phyloP scores from a whole-genome alignment of 495 filamentous ascomycete genomes.

The Tuber umbilicatum region DNA sequence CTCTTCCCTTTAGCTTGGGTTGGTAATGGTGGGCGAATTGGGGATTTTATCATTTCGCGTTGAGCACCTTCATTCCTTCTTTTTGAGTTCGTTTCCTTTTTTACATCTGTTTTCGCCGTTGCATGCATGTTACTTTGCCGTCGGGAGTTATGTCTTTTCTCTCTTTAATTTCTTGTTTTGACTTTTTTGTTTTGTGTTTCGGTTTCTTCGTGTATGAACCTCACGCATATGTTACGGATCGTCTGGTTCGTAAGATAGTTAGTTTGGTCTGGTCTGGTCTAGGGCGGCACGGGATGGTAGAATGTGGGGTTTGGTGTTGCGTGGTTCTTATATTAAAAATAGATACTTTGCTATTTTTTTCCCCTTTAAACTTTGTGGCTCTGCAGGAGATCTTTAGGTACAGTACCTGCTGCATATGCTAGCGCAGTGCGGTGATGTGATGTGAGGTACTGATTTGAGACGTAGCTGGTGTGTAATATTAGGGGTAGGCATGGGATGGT shows the following conservation, averaged over 20 bases:
- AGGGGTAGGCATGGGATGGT: neutral
- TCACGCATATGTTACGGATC: neutral
- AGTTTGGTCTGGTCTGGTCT: neutral
- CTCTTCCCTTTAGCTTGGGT: neutral
- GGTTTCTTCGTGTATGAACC: neutral
- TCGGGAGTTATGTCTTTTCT: neutral
- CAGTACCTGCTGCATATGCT: neutral
- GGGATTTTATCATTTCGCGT: neutral
- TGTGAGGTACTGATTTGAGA: neutral
- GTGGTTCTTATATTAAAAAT: slow-evolving; percentile 5
- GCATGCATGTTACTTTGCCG: neutral
- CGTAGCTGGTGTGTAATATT: neutral
- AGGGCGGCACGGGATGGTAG: neutral
- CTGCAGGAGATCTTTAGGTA: neutral
- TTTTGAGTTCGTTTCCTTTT: neutral
- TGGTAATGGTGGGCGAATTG: neutral
- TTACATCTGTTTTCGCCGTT: neutral
- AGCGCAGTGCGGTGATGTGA: neutral
- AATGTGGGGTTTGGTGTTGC: neutral
- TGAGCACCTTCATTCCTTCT: neutral
- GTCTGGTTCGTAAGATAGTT: neutral
- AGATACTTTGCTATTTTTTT: neutral
- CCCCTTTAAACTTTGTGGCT: neutral
- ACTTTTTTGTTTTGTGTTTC: neutral
- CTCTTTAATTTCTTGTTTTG: neutral